Base-by-base conservation (phyloP, 108 stramenopile genomes). In the Asterionellopsis glacialis region DNA sequence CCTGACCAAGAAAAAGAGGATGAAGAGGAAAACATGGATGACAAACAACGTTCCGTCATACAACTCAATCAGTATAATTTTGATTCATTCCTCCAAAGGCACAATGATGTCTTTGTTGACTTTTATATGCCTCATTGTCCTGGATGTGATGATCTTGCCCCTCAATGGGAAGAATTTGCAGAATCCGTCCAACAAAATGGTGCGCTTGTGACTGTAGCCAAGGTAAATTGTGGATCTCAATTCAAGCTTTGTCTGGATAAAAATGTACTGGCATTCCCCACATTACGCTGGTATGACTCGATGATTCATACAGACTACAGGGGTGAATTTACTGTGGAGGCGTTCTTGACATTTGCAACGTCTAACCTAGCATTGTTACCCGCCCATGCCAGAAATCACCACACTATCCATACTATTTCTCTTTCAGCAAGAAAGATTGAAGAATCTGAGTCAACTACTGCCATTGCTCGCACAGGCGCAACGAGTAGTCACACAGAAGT, bases 221-320 rank as follows among this genome's bases (percentile, higher is more conserved):
- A 82, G 61, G 85, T 98, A 11, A 95, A 98, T 73, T 98, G 98
- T 77, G 94, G 96, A 47, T 55, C 72, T 41, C 67, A 85, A 9
- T 93, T 95, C 53, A 72, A 90, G 16, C 64, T 96, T 27, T 98
- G 98, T 70, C 69, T 79, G 22, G 61, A 85, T 22, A 69, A 94
- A 62, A 84, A 79, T 41, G 77, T 98, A 63, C 90, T 93, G 82
- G 95, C 98, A n/a, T 98, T 96, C 70, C 98, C 98, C 24, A 95
- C 95, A 0, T 64, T 98, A 15, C 85, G 95, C 15, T 94, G 94
- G 84, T 98, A 91, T 61, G 76, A 85, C 44, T 57, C 63, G 53
- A 67, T 83, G 11, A 70, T 85, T 15, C 45, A 70, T 22, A 85
- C 87, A 5, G 97, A 98, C 61, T 88, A 88, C 63, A 82, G 85